These are phyloP conservation scores for Alternaria metachromatica DNA, from an alignment of 2,329 filamentous ascomycete species.

Conservation along the genomic window DNA sequence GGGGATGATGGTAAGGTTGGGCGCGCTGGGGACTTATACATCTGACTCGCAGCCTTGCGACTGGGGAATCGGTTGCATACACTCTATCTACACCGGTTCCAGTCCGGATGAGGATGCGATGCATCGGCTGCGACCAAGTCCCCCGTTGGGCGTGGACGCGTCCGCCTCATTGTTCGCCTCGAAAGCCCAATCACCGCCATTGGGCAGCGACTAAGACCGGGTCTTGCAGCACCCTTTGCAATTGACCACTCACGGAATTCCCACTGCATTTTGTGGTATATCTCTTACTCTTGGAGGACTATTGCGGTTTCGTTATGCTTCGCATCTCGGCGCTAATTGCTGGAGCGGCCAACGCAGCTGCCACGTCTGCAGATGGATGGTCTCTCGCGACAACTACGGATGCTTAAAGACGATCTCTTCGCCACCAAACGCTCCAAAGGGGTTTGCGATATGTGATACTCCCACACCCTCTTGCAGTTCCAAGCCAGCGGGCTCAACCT, in stretches of 20 bases:
- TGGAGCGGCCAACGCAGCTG: conserved; percentile 20
- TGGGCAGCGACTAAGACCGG: conserved; percentile 33
- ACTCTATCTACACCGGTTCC: conserved; percentile 19
- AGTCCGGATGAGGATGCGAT: conserved; percentile 10
- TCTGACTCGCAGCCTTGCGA: conserved; percentile 9
- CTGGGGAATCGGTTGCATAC: conserved; percentile 9
- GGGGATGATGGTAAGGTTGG: conserved; percentile 24
- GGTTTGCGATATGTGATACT: conserved; percentile 4
- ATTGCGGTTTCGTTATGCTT: conserved; percentile 11
- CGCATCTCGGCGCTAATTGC: conserved; percentile 8
- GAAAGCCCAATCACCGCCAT: conserved; percentile 33
- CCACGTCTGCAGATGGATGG: conserved; percentile 25
- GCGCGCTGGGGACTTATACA: conserved; percentile 32
- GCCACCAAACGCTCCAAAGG: conserved; percentile 22
- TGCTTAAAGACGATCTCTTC: conserved; percentile 35
- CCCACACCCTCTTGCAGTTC: conserved; percentile 3
- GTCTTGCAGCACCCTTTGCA: conserved; percentile 18
- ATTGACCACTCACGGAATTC: conserved; percentile 9
- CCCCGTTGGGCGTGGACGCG: conserved; percentile 35
- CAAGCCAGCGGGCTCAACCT: conserved; percentile 1
- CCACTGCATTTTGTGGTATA: conserved; percentile 9
- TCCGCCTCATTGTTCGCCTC: conserved; percentile 40
- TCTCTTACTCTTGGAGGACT: conserved; percentile 8
- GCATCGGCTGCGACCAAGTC: conserved; percentile 9
- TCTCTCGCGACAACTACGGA: conserved; percentile 9